Evolutionary conservation across 2,329 filamentous ascomycete genomes (phyloP), one percentile per base, ranked within the genome.

Genomic region (Aspergillus sp.): DNA sequence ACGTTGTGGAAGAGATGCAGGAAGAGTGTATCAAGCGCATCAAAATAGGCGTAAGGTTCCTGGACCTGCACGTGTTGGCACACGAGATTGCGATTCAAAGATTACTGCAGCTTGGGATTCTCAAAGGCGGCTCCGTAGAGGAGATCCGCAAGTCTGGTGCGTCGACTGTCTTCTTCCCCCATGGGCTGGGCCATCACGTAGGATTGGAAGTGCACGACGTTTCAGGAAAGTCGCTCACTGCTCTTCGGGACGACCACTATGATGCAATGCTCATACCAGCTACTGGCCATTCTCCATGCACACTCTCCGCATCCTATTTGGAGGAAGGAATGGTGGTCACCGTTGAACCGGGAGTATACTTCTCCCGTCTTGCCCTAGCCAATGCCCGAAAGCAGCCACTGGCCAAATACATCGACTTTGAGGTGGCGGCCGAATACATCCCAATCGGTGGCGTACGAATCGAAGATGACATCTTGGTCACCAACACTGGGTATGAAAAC

Each of bases 1-100:
- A 86, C 51, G 82, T 94, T 33, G 91, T 96, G 0, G 77, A 90
- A 37, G 76, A 82, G 57, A 97, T 96, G 90, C 90, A 96, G 67
- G 76, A 81, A 29, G 82, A 87, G 50, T 88, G 83, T 58, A 91
- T 88, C 51, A 76, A 71, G 4, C 75, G 82, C 54, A 78, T 95
- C 52, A 86, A 84, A 59, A 82, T 80, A 11, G 89, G 86, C 28
- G 81, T 88, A 1, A 60, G 78, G 26, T 96, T 89, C 85, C 86
- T 95, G 39, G 83, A 88, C 40, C 78, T 95, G 3, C 90, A 96
- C 61, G 68, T 84, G 39, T 77, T 83, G 35, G 90, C 90, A 0
- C 90, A 95, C 69, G 78, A 79, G 52, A 78, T 95, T 42, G 88
- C 88, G 41, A 90, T 95, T 51, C 79, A 87, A 11, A 90, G 90